phyloP scores from a whole-genome alignment of 2,329 filamentous ascomycete genomes.

The Colletotrichum sp. region DNA sequence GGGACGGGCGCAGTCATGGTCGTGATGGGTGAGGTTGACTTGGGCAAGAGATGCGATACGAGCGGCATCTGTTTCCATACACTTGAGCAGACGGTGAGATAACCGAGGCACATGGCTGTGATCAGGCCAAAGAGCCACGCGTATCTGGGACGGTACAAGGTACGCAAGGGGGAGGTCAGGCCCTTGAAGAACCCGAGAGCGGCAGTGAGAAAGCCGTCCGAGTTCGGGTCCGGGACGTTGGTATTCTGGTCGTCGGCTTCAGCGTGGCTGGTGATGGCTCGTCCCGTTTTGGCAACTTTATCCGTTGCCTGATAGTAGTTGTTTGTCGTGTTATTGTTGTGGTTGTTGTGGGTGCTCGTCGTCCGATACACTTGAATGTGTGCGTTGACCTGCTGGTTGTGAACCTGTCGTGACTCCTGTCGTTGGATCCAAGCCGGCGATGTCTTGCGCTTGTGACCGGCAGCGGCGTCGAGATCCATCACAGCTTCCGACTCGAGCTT shows the following conservation, averaged over 20 bases:
- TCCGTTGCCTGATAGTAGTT: neutral
- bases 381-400: neutral
- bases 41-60: neutral
- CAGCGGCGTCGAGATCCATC: no score
- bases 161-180: neutral
- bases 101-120: neutral
- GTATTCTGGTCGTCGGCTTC: neutral
- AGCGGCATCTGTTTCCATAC: neutral
- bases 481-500: neutral
- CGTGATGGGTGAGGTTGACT: neutral
- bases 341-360: neutral
- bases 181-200: neutral
- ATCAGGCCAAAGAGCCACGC: neutral
- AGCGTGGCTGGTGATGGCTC: neutral
- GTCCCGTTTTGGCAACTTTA: neutral
- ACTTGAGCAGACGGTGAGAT: neutral
- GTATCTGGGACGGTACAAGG: neutral
- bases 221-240: neutral
- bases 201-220: neutral
- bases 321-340: neutral
- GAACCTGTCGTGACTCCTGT: neutral
- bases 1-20: neutral
- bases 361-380: neutral
- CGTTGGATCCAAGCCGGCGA: neutral
- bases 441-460: neutral